Evolutionary conservation across 306 rosid genomes (phyloP), one percentile per base, ranked within the genome.

Genomic region (Crotalaria pallida): DNA sequence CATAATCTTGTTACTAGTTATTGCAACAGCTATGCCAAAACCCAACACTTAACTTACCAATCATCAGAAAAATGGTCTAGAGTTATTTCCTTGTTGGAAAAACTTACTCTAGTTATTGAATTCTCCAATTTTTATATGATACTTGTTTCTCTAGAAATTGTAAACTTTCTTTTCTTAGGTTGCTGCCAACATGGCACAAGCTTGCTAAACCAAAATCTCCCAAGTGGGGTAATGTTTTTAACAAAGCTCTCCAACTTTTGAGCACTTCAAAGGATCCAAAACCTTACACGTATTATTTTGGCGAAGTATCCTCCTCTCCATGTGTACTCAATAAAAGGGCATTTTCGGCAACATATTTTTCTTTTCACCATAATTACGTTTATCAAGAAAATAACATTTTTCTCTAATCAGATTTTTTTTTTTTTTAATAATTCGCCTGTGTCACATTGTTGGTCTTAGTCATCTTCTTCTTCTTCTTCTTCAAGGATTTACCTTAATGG

Each of bases 271-370:
- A 64, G 76, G 67, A 61, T 3, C 71, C 44, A 76, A 74, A 57
- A 75, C 83, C 82, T 79, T 70, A 58, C 76, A 77, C 84, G 87
- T 85, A 72, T 73, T 76, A 44, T 73, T 69, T 76, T 16, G 88
- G 88, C 97, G 81, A 83, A 74, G 79, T 71, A 79, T 77, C 17
- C 91, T 87, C 97, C 76, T 84, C 90, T 80, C 86, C 87, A 65
- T 76, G 77, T 73, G 67, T 71, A 63, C 34, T 50, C 23, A 74
- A 52, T 65, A 26, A 36, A 15, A 65, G 65, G 79, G 40, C 72
- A 75, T 80, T 80, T 78, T 82, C 51, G 68, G 66, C 58, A 57
- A 63, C 22, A 41, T 19, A 5, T 6, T 72, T 87, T 69, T 62
- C 60, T 60, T 77, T 63, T 69, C 66, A 49, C 38, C 62, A 56